A percentile compares a stretch with the other conserved stretches of the same genome.
Evolutionary conservation across 768 basidiomycete species (phyloP).

Genomic region (Kwoniella sp.): DNA sequence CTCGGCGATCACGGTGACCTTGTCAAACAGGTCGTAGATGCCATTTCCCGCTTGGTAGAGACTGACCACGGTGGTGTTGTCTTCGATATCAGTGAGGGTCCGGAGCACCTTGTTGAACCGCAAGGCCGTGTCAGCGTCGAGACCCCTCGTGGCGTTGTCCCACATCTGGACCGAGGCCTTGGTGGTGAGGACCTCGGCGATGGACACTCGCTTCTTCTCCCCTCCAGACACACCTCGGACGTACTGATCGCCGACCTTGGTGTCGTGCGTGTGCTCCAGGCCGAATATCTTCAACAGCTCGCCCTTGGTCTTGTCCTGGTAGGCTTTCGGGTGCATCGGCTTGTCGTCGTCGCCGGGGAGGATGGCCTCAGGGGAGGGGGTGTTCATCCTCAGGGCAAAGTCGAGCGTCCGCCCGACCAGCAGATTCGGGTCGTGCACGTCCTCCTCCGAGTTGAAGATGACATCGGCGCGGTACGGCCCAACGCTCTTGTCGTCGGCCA

Average conservation of each 20-base stretch:
- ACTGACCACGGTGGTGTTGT: constrained; percentile 38
- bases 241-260: constrained; percentile 50
- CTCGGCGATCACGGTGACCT: constrained; percentile 54
- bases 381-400: constrained; percentile 41
- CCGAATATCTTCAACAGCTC: constrained; percentile 43
- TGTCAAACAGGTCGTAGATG: constrained; percentile 51
- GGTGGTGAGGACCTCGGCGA: constrained; percentile 42
- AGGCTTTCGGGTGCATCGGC: constrained; percentile 29
- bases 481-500: constrained; percentile 27
- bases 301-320: constrained; percentile 50
- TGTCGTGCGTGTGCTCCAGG: constrained; percentile 39
- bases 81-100: constrained; percentile 32
- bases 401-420: constrained; percentile 42
- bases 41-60: constrained; percentile 44
- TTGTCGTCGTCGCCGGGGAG: constrained; percentile 15
- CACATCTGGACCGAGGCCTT: constrained; percentile 37
- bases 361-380: constrained; percentile 25
- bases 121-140: constrained; percentile 44
- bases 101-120: constrained; percentile 35
- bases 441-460: constrained; percentile 40
- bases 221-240: constrained; percentile 51
- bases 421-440: constrained; percentile 39
- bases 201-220: constrained; percentile 47
- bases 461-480: constrained; percentile 29
- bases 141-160: constrained; percentile 46